A percentile compares a stretch with the other conserved stretches of the same genome.
These are phyloP conservation scores for Heracleum sosnowskyi DNA, from an alignment of 129 eudicot genomes.

Conservation along the genomic window DNA sequence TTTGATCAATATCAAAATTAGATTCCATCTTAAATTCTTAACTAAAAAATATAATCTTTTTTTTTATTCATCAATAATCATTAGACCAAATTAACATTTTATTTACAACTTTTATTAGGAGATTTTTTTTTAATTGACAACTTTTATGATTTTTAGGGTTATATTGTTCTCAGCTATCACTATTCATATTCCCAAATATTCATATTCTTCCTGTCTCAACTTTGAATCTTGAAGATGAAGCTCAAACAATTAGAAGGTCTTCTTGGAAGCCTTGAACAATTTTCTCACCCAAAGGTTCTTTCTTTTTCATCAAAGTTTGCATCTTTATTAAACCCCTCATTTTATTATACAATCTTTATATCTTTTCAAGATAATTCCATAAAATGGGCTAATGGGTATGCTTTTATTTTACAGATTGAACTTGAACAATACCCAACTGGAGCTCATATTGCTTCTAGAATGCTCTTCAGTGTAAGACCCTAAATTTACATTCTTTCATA, in stretches of 20 bases:
- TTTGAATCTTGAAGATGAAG: conserved; percentile 45
- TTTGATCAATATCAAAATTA: too few species aligned
- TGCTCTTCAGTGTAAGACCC: conserved; percentile 66
- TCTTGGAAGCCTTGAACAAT: conserved; percentile 80
- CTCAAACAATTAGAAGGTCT: conserved; percentile 84
- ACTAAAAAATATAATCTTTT: too few species aligned
- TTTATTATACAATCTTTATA: neutral
- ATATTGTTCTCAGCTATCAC: too few species aligned
- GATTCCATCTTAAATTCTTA: too few species aligned
- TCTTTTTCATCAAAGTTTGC: neutral
- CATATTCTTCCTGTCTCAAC: neutral
- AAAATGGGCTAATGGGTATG: neutral
- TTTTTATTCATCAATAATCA: too few species aligned
- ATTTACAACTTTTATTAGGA: too few species aligned
- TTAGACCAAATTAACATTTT: too few species aligned
- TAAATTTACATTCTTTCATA: neutral
- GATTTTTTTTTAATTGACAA: too few species aligned
- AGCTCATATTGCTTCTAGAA: conserved; percentile 93
- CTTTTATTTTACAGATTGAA: conserved; percentile 51
- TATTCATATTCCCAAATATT: neutral
- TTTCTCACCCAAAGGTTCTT: conserved; percentile 59
- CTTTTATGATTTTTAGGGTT: too few species aligned
- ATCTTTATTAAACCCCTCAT: neutral
- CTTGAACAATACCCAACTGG: conserved; percentile 97
- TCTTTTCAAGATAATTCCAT: neutral